Conservation (phyloP, 2,329 filamentous ascomycete genomes). For the Dactylonectria macrodidyma region DNA sequence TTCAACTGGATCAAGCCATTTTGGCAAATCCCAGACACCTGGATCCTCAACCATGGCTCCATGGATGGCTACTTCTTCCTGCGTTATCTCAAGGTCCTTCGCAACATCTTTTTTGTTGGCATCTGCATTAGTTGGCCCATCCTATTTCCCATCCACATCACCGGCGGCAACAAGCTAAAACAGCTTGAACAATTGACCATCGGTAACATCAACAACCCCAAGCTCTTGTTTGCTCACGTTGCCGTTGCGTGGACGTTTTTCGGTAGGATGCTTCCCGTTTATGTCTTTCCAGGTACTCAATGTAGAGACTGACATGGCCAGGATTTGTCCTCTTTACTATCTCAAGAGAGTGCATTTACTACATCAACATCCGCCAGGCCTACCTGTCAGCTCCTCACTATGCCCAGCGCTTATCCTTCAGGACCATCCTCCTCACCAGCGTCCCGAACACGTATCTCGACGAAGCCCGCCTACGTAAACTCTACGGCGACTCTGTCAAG, state of each 20-base stretch:
- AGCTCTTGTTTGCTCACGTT: conserved; percentile 85
- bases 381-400: conserved; percentile 90
- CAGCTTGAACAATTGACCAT: conserved; percentile 87
- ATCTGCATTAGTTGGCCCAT: conserved; percentile 89
- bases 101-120: conserved; percentile 88
- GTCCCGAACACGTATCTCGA: conserved; percentile 86
- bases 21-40: conserved; percentile 80
- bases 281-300: background rate
- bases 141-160: conserved; percentile 88
- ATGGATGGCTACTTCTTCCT: conserved; percentile 94
- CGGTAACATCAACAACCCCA: conserved; percentile 76
- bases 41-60: conserved; percentile 90
- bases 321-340: conserved; percentile 91
- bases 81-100: conserved; percentile 78
- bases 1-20: conserved; percentile 79
- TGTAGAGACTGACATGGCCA: conserved; percentile 34
- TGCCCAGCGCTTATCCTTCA: conserved; percentile 87
- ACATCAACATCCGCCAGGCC: conserved; percentile 92
- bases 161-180: conserved; percentile 74
- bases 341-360: conserved; percentile 90
- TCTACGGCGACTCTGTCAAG: conserved; percentile 87
- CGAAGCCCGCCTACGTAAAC: conserved; percentile 80
- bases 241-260: conserved; percentile 86
- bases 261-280: conserved; percentile 41
- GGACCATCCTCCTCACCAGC: conserved; percentile 90